Base-by-base conservation (phyloP, 257 asterid species). In the Osmanthus fragrans region DNA sequence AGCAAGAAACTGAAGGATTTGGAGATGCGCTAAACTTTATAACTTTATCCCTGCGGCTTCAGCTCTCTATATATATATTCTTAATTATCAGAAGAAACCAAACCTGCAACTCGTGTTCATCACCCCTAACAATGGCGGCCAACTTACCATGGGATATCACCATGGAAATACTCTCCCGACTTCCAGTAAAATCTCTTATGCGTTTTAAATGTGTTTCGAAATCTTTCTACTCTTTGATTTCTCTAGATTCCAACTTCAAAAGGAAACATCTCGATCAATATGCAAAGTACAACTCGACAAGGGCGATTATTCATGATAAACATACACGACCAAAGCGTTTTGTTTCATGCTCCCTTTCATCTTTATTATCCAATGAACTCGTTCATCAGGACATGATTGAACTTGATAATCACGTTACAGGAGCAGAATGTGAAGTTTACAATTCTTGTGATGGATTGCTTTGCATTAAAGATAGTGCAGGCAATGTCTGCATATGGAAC, bases 1-100 rank as follows among this genome's bases (percentile, higher is more conserved):
- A 92, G 96, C 92, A 94, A 89, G 90, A 94, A 92, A 79, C 32
- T 92, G 85, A 91, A 94, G 90, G 96, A 92, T 73, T 92, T 96
- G 96, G 96, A 90, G 72, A 27, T 76, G 0, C 85, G 85, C 3
- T 90, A 87, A 92, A 25, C 27, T 1, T 25, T 25, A 25, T 25
- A 25, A 25, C 27, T 25, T 25, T n/a, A n/a, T n/a, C n/a, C n/a
- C n/a, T n/a, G n/a, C n/a, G n/a, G n/a, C n/a, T n/a, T n/a, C n/a
- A n/a, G n/a, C 2, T 2, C 2, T 1, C 30, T 29, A 1, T 29
- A 30, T 30, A 30, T 30, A 37, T 37, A 37, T 37, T 7, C 40
- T 34, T 34, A 4, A 4, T 34, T 34, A 34, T 34, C 37, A 1
- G 37, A 7, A 37, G 40, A 7, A 37, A 37, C 40, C 40, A 7